These are phyloP conservation scores for Alternaria ethzedia DNA, from an alignment of 2,329 filamentous ascomycete species.

Conservation along the genomic window DNA sequence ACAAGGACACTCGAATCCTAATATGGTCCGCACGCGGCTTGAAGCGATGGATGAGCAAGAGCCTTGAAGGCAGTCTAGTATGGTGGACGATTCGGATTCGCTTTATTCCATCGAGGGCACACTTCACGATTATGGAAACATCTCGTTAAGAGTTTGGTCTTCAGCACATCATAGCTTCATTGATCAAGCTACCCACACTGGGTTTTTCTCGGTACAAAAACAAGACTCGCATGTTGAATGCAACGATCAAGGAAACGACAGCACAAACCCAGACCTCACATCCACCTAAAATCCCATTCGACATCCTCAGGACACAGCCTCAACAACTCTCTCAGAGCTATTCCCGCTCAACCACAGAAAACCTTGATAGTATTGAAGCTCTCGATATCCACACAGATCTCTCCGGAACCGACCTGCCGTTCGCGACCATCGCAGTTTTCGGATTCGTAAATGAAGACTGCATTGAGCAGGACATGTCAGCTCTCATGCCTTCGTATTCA, in stretches of 20 bases:
- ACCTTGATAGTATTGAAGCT: not conserved
- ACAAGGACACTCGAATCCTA: slow-evolving; percentile 29
- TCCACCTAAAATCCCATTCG: not conserved
- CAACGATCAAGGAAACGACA: not conserved
- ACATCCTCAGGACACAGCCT: not conserved
- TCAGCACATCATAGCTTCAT: not conserved
- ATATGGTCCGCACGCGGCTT: slow-evolving; percentile 36
- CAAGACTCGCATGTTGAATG: not conserved
- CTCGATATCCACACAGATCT: not conserved
- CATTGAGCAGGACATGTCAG: not conserved
- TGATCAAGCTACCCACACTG: not conserved
- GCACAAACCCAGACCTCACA: not conserved
- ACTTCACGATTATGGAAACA: too few species aligned
- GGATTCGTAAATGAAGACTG: not conserved
- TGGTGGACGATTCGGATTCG: too few species aligned
- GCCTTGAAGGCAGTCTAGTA: slow-evolving; percentile 19
- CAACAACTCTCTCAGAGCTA: not conserved
- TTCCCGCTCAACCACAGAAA: not conserved
- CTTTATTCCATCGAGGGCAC: too few species aligned
- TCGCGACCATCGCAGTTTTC: not conserved
- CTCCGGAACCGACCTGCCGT: not conserved
- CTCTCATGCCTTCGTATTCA: too few species aligned
- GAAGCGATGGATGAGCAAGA: slow-evolving; percentile 41
- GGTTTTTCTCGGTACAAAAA: not conserved
- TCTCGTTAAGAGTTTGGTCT: not conserved